phyloP scores from a whole-genome alignment of 2,329 filamentous ascomycete genomes.

The Aquanectria penicillioides region DNA sequence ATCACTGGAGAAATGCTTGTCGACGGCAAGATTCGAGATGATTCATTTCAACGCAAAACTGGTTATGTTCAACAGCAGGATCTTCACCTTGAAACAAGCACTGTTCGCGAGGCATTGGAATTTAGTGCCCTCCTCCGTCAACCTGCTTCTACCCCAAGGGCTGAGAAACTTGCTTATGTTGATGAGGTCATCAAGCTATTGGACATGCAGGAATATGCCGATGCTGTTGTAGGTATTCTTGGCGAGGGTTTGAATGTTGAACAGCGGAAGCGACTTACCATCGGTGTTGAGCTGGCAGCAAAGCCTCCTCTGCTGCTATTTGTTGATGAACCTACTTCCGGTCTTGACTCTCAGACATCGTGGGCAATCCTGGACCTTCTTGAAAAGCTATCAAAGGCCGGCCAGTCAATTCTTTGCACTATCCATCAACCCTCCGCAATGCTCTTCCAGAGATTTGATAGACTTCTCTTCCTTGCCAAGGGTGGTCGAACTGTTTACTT shows the following conservation, averaged over 20 bases:
- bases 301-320: slow-evolving; percentile 61
- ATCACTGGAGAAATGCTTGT: slow-evolving; percentile 77
- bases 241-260: slow-evolving; percentile 60
- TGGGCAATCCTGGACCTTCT: slow-evolving; percentile 79
- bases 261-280: slow-evolving; percentile 61
- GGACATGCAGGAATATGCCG: slow-evolving; percentile 65
- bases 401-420: slow-evolving; percentile 61
- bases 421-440: slow-evolving; percentile 60
- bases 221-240: slow-evolving; percentile 59
- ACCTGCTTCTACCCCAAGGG: slow-evolving; percentile 51
- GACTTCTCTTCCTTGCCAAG: slow-evolving; percentile 58
- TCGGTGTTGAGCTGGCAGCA: slow-evolving; percentile 58
- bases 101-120: slow-evolving; percentile 55
- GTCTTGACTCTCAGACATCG: slow-evolving; percentile 69
- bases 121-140: slow-evolving; percentile 59
- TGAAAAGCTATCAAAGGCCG: slow-evolving; percentile 67
- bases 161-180: slow-evolving; percentile 63
- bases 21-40: slow-evolving; percentile 72
- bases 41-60: slow-evolving; percentile 76
- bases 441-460: slow-evolving; percentile 60
- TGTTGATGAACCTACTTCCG: slow-evolving; percentile 64
- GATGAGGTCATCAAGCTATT: slow-evolving; percentile 64
- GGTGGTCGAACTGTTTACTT: slow-evolving; percentile 41
- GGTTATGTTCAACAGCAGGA: slow-evolving; percentile 79
- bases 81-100: slow-evolving; percentile 54